Evolutionary conservation across 169 alveolate genomes (phyloP).

Genomic region (Plasmodium sp.): DNA sequence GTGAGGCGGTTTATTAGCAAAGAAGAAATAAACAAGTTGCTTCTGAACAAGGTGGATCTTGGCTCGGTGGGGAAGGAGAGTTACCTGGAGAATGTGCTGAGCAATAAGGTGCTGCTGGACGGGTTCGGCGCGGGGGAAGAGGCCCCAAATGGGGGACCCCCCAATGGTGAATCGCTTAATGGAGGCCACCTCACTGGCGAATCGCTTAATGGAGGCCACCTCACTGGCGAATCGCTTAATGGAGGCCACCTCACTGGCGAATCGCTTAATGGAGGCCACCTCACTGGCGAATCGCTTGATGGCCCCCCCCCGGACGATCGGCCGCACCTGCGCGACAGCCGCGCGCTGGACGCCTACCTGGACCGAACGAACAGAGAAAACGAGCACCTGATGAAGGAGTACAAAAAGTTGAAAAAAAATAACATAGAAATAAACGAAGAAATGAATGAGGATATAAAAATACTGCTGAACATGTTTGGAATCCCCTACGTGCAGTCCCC

Average conservation of each 20-base stretch:
- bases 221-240: too few species aligned
- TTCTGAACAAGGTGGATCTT: conserved; percentile 3
- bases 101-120: conserved; percentile 23
- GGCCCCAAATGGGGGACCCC: neutral
- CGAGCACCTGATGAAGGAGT: conserved; percentile 51
- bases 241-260: neutral
- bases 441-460: conserved; percentile 83
- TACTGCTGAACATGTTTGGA: conserved; percentile 90
- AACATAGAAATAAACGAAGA: conserved; percentile 75
- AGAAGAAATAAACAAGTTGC: conserved; percentile 2
- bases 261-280: neutral
- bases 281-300: neutral
- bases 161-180: too few species aligned
- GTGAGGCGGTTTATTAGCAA: neutral
- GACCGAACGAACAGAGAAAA: conserved; percentile 34
- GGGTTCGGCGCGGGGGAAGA: neutral
- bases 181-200: neutral
- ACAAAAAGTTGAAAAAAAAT: conserved; percentile 27
- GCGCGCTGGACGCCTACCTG: conserved; percentile 27
- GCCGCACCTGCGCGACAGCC: conserved; percentile 29
- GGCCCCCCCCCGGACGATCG: neutral
- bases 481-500: conserved; percentile 96
- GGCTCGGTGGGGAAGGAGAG: neutral
- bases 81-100: conserved; percentile 2
- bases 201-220: neutral